Evolutionary conservation across 2,329 filamentous ascomycete genomes (phyloP), one percentile per base, ranked within the genome.

Genomic region (Diaporthe citriasiana): DNA sequence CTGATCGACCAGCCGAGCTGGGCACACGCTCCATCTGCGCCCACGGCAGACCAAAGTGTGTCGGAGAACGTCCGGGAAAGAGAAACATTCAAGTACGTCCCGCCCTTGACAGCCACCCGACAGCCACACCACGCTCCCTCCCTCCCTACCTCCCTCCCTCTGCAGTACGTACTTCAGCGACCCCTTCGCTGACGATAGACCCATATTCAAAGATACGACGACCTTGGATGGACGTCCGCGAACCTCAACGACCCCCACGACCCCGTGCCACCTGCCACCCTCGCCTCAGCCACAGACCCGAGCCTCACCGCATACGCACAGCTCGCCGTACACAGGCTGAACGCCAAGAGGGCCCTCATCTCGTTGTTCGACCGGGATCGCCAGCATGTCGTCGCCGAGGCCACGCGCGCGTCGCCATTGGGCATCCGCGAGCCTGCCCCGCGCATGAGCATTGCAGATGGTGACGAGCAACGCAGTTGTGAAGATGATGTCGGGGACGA

Each of bases 321-420:
- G 77, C 82, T 89, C 6, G 87, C 83, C 1, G 81, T 84, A 7
- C 79, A 85, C 70, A 83, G 85, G 19, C 80, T 89, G 5, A 81
- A 83, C n/a, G 82, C 81, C 6, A 79, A 81, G 27, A 83, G 87
- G 40, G 81, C 83, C 22, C 77, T 89, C 30, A 83, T 90, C 63
- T 89, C 88, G 1, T 80, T 90, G 25, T 89, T 90, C 74, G 88
- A 89, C 75, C 79, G 79, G 6, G 81, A 82, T 6, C 78, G 83
- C 59, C 87, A 90, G 74, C 84, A 88, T 75, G 80, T 90, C 27
- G 79, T 90, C 22, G 87, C 87, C 70, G 88, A 90, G 75, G 86
- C 87, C 8, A 87, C 87, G 0, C 81, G 82, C 1, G 81, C 80
- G 1, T 80, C 84, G 3, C 83, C 83, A 0, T 77, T 89, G 30